Evolutionary conservation across 345 rosid species (phyloP).

Genomic region (Syzygium aromaticum): DNA sequence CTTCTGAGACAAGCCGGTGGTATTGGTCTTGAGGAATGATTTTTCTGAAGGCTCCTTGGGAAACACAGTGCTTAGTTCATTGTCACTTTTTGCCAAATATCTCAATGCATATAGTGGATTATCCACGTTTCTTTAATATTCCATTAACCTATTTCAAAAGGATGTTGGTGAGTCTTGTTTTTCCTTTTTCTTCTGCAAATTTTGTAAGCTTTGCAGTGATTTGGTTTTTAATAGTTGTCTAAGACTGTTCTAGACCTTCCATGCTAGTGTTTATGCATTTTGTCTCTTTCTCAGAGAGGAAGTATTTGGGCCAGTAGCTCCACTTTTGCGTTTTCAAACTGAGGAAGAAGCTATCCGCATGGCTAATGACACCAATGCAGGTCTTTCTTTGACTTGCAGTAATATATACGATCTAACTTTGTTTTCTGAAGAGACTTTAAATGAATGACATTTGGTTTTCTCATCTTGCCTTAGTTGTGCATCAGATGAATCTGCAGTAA

Average conservation of each 20-base stretch:
- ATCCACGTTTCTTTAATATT: neutral
- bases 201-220: neutral
- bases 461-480: neutral
- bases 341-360: slow-evolving; percentile 82
- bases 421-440: neutral
- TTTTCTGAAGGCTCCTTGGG: neutral
- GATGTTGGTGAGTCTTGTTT: neutral
- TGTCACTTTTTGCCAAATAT: neutral
- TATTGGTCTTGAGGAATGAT: neutral
- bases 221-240: neutral
- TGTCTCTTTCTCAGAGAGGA: slow-evolving; percentile 53
- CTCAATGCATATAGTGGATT: neutral
- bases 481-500: neutral
- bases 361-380: slow-evolving; percentile 88
- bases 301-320: slow-evolving; percentile 97
- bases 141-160: neutral
- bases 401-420: neutral
- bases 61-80: neutral
- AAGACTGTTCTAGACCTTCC: neutral
- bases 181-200: neutral
- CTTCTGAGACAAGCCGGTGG: neutral
- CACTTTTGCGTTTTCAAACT: slow-evolving; percentile 67
- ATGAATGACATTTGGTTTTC: neutral
- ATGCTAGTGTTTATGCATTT: neutral
- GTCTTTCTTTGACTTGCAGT: slow-evolving; percentile 15